Percentiles rank a stretch among this genome's conserved stretches.
These are phyloP conservation scores for Spathaspora arborariae DNA, from an alignment of 805 yeast species.

Conservation along the genomic window DNA sequence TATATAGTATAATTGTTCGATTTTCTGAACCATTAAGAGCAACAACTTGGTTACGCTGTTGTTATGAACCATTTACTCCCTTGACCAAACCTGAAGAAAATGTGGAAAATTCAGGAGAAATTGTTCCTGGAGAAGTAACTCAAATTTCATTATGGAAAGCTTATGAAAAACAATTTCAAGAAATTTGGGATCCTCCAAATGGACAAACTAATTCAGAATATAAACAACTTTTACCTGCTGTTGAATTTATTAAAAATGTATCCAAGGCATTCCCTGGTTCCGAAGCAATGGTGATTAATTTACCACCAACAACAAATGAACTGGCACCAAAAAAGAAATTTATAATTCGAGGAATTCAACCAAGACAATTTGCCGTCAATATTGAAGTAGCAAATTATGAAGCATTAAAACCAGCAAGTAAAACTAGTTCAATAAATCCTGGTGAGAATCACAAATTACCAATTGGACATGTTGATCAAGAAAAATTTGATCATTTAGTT, in stretches of 20 bases:
- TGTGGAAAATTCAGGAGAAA: constrained; percentile 12
- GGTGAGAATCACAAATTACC: constrained; percentile 20
- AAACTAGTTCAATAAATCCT: constrained; percentile 8
- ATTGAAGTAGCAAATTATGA: constrained; percentile 42
- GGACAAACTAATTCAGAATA: constrained; percentile 17
- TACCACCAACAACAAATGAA: constrained; percentile 32
- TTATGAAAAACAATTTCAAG: constrained; percentile 82
- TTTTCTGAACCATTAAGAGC: constrained; percentile 88
- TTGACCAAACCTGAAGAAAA: constrained; percentile 19
- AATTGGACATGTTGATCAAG: constrained; percentile 35
- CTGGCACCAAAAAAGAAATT: constrained; percentile 64
- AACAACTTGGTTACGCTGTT: constrained; percentile 89
- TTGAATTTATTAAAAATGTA: constrained; percentile 93
- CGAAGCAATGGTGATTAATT: constrained; percentile 85
- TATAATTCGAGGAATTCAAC: constrained; percentile 91
- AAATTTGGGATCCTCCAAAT: constrained; percentile 47
- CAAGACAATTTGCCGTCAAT: constrained; percentile 59
- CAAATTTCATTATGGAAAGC: constrained; percentile 96
- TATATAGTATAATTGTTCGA: constrained; percentile 57
- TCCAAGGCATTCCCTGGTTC: constrained; percentile 84
- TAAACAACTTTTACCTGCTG: constrained; percentile 74
- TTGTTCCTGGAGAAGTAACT: constrained; percentile 70
- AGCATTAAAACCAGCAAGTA: constrained; percentile 28
- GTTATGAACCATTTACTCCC: constrained; percentile 63
- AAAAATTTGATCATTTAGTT: constrained; percentile 27